Evolutionary conservation across 768 basidiomycete species (phyloP), one percentile per base, ranked within the genome.

Genomic region (Amanita brunnescens): DNA sequence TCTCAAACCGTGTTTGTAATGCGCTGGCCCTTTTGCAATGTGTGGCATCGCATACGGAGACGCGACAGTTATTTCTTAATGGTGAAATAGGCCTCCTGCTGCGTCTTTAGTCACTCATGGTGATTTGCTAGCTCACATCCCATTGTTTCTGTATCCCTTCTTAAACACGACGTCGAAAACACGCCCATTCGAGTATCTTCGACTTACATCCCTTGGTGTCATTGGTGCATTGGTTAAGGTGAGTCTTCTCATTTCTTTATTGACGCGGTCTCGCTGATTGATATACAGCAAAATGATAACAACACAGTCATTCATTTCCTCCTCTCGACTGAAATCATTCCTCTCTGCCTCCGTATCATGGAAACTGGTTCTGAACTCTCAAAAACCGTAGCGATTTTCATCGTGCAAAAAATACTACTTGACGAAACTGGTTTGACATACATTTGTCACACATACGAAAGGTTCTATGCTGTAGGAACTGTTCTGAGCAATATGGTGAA

Each of bases 391-490:
- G 96, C 96, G 38, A 99, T 99, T 61, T 99, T 99, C 69, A 99
- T 99, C 61, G 96, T 99, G 3, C 96, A 99, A 67, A 99, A 99
- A 70, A 91, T 91, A 53, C 77, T 99, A 13, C 77, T 98, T 48
- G 96, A 99, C 66, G 96, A 99, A 68, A 92, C 95, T 2, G 96
- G 96, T 16, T 71, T 99, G 54, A 94, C 92, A 13, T 99, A 99
- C 67, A 99, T 98, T 62, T 98, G 96, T 61, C 96, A 99, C 68
- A 99, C 96, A n/a, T 99, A 99, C 64, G 96, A 99, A 66, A 80
- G 96, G 47, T 99, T 99, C 72, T 98, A 97, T 66, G 96, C 96
- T 12, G 96, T 99, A 49, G 96, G 95, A 14, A 96, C 95, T 6
- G 96, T 99, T 13, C 76, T 99, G 53, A 91, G 89, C 73, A 97